Percentiles rank a stretch among this genome's conserved stretches.
Conservation (phyloP, 148 eudicot genomes). For the Silene conica region DNA sequence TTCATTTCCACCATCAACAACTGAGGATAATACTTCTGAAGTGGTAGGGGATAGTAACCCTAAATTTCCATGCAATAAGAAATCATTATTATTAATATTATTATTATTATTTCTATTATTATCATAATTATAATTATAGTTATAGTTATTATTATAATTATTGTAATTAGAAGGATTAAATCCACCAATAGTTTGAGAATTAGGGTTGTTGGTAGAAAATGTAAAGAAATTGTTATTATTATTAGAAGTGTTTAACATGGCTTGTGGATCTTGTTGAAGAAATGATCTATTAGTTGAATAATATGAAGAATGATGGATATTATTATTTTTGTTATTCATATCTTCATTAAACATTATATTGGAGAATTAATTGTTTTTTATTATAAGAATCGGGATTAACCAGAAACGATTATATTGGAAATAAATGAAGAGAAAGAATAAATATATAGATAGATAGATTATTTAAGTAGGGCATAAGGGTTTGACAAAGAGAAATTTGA, state of each 20-base stretch:
- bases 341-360: constrained; percentile 27
- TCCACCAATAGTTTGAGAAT: background rate
- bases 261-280: constrained; percentile 23
- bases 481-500: constrained; percentile 20
- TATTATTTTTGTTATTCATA: background rate
- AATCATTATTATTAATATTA: constrained; percentile 23
- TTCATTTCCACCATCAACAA: constrained; percentile 18
- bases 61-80: constrained; percentile 26
- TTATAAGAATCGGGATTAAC: no score
- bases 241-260: constrained; percentile 9
- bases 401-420: no score
- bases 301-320: constrained; percentile 1
- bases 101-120: constrained; percentile 20
- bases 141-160: background rate
- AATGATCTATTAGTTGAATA: constrained; percentile 7
- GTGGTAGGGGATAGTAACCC: constrained; percentile 27
- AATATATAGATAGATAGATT: background rate
- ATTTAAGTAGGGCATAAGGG: constrained; percentile 15
- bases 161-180: background rate
- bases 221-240: constrained; percentile 21
- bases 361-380: no score
- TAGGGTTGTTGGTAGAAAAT: constrained; percentile 17
- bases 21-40: constrained; percentile 27
- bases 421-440: background rate
- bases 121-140: background rate